These are phyloP conservation scores for Bretziella fagacearum DNA, from an alignment of 2,329 filamentous ascomycete genomes.

Conservation along the genomic window DNA sequence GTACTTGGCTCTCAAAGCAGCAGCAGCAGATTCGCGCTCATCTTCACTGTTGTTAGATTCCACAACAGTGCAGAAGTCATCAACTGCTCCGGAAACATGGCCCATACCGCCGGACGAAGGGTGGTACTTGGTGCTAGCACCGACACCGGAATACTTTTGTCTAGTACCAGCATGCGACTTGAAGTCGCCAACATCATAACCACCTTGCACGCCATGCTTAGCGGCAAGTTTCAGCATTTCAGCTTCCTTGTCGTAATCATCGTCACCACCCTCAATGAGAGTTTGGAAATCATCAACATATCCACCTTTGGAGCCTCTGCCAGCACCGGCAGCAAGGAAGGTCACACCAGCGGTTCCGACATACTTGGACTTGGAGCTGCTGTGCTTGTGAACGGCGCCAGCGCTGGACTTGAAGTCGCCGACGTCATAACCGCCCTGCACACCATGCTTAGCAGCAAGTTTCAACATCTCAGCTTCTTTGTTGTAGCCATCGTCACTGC, in stretches of 20 bases:
- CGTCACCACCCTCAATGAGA: neutral
- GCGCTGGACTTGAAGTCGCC: neutral
- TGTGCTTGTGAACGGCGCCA: neutral
- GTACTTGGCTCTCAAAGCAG: neutral
- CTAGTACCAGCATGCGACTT: neutral
- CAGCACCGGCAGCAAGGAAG: neutral
- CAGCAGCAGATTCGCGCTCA: neutral
- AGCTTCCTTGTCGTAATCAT: neutral
- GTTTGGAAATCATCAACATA: neutral
- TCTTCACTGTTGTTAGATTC: neutral
- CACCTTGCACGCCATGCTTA: neutral
- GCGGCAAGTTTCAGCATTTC: neutral
- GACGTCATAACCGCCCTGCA: neutral
- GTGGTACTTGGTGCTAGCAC: neutral
- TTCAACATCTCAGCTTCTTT: neutral
- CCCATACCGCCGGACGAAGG: neutral
- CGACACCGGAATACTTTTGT: neutral
- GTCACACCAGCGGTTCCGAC: neutral
- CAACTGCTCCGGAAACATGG: neutral
- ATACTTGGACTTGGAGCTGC: neutral
- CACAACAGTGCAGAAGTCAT: neutral
- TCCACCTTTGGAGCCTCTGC: neutral
- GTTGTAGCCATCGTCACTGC: neutral
- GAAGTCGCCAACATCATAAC: neutral
- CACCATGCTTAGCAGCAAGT: constrained; percentile 2